These are phyloP conservation scores for Coniochaeta sp. DNA, from an alignment of 2,329 filamentous ascomycete species.

Conservation along the genomic window DNA sequence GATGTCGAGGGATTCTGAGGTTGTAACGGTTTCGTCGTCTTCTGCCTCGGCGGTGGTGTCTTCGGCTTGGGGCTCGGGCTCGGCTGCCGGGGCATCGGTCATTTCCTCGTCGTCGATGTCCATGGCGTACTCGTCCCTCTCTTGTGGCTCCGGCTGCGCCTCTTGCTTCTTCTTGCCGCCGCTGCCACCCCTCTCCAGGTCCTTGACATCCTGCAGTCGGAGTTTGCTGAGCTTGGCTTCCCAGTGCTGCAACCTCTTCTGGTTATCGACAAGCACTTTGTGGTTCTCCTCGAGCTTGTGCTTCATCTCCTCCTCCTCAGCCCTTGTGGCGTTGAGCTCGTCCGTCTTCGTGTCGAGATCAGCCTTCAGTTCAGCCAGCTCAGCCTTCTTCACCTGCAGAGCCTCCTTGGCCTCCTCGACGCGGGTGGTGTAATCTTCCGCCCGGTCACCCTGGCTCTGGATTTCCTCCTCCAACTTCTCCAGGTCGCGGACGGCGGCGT, in stretches of 20 bases:
- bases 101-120: constrained; percentile 16
- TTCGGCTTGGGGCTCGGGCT: constrained; percentile 23
- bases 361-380: constrained; percentile 70
- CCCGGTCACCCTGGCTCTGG: constrained; percentile 66
- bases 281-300: constrained; percentile 97
- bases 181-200: constrained; percentile 42
- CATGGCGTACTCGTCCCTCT: not conserved
- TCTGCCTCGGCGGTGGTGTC: constrained; percentile 23
- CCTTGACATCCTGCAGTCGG: constrained; percentile 70
- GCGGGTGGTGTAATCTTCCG: constrained; percentile 62
- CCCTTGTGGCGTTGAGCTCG: constrained; percentile 83
- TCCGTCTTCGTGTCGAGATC: constrained; percentile 81
- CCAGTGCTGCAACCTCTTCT: constrained; percentile 80
- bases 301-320: constrained; percentile 92
- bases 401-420: constrained; percentile 79
- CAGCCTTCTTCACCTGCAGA: constrained; percentile 70
- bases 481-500: constrained; percentile 63
- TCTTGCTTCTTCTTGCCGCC: constrained; percentile 22
- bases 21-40: constrained; percentile 16
- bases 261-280: constrained; percentile 79
- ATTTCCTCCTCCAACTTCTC: constrained; percentile 75
- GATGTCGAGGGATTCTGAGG: constrained; percentile 45
- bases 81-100: constrained; percentile 16
- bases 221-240: constrained; percentile 84
- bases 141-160: constrained; percentile 15